phyloP scores from a whole-genome alignment of 116 monocot genomes.

The Papilionanthe hybrid region DNA sequence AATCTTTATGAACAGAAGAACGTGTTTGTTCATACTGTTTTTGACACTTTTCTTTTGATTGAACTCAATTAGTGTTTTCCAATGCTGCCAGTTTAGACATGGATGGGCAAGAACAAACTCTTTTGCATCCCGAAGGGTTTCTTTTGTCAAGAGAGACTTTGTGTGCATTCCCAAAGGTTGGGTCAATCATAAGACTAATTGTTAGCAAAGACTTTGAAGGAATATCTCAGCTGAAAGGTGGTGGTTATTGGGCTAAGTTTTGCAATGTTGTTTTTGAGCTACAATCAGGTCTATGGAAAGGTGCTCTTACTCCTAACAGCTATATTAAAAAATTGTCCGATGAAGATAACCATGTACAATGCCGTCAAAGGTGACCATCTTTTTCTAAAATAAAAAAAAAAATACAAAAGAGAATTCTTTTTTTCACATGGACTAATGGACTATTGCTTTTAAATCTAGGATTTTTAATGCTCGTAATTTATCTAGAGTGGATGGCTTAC shows the following conservation, averaged over 20 bases:
- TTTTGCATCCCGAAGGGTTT: constrained; percentile 8
- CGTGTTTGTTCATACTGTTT: neutral
- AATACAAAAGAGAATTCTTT: neutral
- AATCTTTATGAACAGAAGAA: neutral
- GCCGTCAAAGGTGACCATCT: constrained; percentile 12
- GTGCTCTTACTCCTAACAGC: constrained; percentile 3
- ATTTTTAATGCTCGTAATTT: constrained; percentile 9
- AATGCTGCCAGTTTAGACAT: constrained; percentile 18
- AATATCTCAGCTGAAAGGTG: neutral
- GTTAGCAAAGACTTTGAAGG: constrained; percentile 10
- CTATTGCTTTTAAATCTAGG: constrained; percentile 9
- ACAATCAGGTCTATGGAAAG: constrained; percentile 18
- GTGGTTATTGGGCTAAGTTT: constrained; percentile 14
- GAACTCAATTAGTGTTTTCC: neutral
- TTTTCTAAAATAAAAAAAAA: neutral
- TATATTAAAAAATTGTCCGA: constrained; percentile 12
- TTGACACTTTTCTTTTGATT: constrained; percentile 3
- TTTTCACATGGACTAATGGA: neutral
- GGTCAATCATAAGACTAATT: constrained; percentile 10
- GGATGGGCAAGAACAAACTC: constrained; percentile 3
- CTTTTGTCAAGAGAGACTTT: constrained; percentile 13
- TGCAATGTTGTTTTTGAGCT: constrained; percentile 16
- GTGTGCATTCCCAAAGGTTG: constrained; percentile 12
- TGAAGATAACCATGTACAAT: constrained; percentile 10
- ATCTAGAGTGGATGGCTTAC: constrained; percentile 10